These are phyloP conservation scores for Furcasterigmium furcatum DNA, from an alignment of 2,329 filamentous ascomycete genomes.

Conservation along the genomic window DNA sequence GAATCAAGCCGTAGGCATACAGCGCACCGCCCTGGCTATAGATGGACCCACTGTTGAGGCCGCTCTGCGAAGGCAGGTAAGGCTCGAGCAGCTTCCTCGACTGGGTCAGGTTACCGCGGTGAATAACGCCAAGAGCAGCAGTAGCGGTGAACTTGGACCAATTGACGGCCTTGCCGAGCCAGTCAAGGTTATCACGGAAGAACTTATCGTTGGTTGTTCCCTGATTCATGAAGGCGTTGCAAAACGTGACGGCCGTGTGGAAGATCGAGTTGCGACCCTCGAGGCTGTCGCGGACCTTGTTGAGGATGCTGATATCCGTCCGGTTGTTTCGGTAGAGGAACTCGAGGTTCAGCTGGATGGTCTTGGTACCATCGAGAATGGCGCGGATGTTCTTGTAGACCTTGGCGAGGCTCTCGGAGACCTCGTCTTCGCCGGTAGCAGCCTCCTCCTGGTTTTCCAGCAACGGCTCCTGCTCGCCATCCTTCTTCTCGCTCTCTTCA, in stretches of 20 bases:
- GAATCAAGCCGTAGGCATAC: slow-evolving; percentile 93
- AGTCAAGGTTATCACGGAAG: slow-evolving; percentile 96
- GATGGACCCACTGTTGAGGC: slow-evolving; percentile 76
- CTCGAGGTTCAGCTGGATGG: slow-evolving; percentile 91
- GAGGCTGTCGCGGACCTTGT: slow-evolving; percentile 93
- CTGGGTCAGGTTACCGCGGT: slow-evolving; percentile 90
- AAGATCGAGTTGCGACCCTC: slow-evolving; percentile 98
- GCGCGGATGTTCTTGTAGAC: slow-evolving; percentile 61
- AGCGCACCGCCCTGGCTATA: slow-evolving; percentile 96
- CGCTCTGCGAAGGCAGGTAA: slow-evolving; percentile 78
- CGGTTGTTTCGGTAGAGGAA: slow-evolving; percentile 96
- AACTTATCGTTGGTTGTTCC: slow-evolving; percentile 98
- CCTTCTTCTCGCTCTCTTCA: slow-evolving; percentile 36
- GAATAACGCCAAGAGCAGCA: slow-evolving; percentile 92
- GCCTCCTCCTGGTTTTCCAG: slow-evolving; percentile 48
- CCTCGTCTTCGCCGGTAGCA: slow-evolving; percentile 37
- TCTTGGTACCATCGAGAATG: slow-evolving; percentile 84
- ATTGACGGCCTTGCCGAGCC: slow-evolving; percentile 97
- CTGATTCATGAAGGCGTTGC: slow-evolving; percentile 99
- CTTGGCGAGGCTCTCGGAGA: slow-evolving; percentile 51
- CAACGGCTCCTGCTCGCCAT: slow-evolving; percentile 45
- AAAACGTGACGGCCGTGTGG: slow-evolving; percentile 95
- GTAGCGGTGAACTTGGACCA: slow-evolving; percentile 99
- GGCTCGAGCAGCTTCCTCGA: slow-evolving; percentile 91
- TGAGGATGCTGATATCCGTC: slow-evolving; percentile 86